Conservation (phyloP, 2,329 filamentous ascomycete species). For the Sarocladiaceae sp. region DNA sequence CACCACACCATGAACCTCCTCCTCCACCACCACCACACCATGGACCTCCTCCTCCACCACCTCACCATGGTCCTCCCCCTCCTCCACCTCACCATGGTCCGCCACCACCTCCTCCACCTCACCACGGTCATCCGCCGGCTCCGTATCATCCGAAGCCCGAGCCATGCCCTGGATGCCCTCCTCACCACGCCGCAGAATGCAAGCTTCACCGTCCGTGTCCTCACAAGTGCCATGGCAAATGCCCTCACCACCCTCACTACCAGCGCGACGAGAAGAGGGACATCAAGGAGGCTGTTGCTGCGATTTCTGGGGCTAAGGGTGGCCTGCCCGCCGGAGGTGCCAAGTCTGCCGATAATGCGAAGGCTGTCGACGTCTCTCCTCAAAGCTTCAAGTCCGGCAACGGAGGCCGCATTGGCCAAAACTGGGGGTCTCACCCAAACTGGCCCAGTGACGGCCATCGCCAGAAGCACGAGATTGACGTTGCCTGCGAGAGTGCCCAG, state of each 20-base stretch:
- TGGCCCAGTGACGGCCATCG: background rate
- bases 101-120: too few species aligned
- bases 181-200: too few species aligned
- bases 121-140: too few species aligned
- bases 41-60: background rate
- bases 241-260: background rate
- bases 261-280: background rate
- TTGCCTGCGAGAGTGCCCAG: slow-evolving; percentile 10
- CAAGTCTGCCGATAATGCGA: too few species aligned
- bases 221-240: background rate
- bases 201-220: too few species aligned
- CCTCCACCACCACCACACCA: background rate
- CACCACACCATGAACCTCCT: background rate
- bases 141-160: too few species aligned
- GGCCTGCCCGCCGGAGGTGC: too few species aligned
- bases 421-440: too few species aligned
- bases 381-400: background rate
- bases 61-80: background rate
- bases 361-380: background rate
- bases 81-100: background rate
- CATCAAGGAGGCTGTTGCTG: too few species aligned
- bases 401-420: too few species aligned
- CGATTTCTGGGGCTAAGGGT: too few species aligned
- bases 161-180: background rate
- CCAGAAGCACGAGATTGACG: slow-evolving; percentile 2